Percentiles rank a stretch among this genome's conserved stretches.
Evolutionary conservation across 23 red algal species (phyloP).

Genomic region (Pyropia haitanensis): DNA sequence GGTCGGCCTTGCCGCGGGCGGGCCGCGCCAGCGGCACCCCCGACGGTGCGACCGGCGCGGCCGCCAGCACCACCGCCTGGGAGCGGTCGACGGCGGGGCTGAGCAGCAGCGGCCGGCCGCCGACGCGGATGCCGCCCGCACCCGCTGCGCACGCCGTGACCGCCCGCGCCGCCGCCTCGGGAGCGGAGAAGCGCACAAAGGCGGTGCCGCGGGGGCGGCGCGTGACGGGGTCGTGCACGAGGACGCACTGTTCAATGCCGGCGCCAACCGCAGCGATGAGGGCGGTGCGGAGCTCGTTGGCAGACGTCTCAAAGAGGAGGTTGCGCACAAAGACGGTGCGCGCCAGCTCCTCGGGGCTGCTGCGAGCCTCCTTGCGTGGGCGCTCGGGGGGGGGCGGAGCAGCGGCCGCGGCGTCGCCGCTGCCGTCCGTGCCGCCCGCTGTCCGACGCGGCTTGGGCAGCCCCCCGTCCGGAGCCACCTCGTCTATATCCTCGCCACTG

Average conservation of each 20-base stretch:
- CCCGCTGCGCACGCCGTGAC: neutral
- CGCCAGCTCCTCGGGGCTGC: constrained; percentile 15
- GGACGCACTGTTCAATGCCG: constrained; percentile 37
- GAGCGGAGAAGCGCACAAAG: constrained; percentile 56
- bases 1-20: neutral
- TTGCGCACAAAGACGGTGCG: constrained; percentile 82
- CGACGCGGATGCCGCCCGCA: constrained; percentile 15
- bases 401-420: too few relatives aligned
- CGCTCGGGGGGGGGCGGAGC: too few relatives aligned
- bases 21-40: too few relatives aligned
- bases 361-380: neutral
- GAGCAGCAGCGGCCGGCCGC: constrained; percentile 23
- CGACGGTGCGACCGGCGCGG: neutral
- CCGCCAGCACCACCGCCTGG: constrained; percentile 5
- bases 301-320: constrained; percentile 53
- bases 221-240: constrained; percentile 53
- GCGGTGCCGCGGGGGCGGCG: constrained; percentile 58
- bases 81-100: constrained; percentile 23
- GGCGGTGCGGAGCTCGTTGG: constrained; percentile 35
- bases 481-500: neutral
- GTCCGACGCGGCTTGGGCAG: too few relatives aligned
- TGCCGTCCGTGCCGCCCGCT: too few relatives aligned
- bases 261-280: constrained; percentile 29
- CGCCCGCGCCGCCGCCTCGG: constrained; percentile 20
- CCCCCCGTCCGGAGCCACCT: too few relatives aligned